Evolutionary conservation across 1,139 yeast genomes (phyloP).

Genomic region (Suhomyces bolitotheri): DNA sequence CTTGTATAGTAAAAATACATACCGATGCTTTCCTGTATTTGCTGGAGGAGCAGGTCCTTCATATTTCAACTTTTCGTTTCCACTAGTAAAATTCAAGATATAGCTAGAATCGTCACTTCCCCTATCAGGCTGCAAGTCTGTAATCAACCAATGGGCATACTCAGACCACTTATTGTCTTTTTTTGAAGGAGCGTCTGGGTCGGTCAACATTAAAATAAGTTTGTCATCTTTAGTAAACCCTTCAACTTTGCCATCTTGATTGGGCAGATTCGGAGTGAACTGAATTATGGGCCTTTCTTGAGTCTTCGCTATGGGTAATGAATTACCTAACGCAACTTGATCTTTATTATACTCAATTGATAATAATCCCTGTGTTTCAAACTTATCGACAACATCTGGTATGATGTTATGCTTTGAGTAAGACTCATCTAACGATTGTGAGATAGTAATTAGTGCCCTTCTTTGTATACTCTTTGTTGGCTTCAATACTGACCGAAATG

Average conservation of each 20-base stretch:
- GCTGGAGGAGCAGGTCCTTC: slow-evolving; percentile 85
- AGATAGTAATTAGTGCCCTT: slow-evolving; percentile 57
- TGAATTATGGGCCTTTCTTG: slow-evolving; percentile 66
- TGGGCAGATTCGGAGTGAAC: slow-evolving; percentile 55
- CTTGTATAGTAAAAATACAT: slow-evolving; percentile 72
- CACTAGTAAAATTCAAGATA: slow-evolving; percentile 38
- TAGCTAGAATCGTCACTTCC: slow-evolving; percentile 33
- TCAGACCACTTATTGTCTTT: slow-evolving; percentile 87
- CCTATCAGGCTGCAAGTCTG: slow-evolving; percentile 56
- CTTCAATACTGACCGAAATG: no score
- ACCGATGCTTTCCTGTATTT: slow-evolving; percentile 80
- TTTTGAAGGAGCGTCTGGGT: slow-evolving; percentile 91
- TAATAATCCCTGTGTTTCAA: slow-evolving; percentile 47
- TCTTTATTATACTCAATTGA: slow-evolving; percentile 52
- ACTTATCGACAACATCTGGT: slow-evolving; percentile 60
- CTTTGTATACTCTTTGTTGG: slow-evolving; percentile 13
- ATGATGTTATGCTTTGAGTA: slow-evolving; percentile 58
- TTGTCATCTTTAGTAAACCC: slow-evolving; percentile 46
- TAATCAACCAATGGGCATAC: slow-evolving; percentile 72
- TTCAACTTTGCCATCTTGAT: slow-evolving; percentile 39
- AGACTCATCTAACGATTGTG: slow-evolving; percentile 63
- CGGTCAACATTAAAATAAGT: slow-evolving; percentile 78
- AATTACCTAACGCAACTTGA: slow-evolving; percentile 81
- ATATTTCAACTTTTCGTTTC: slow-evolving; percentile 46
- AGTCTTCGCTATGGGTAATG: slow-evolving; percentile 62